Evolutionary conservation across 495 filamentous ascomycete species (phyloP).

Genomic region (Hypoxylon subgilvum): DNA sequence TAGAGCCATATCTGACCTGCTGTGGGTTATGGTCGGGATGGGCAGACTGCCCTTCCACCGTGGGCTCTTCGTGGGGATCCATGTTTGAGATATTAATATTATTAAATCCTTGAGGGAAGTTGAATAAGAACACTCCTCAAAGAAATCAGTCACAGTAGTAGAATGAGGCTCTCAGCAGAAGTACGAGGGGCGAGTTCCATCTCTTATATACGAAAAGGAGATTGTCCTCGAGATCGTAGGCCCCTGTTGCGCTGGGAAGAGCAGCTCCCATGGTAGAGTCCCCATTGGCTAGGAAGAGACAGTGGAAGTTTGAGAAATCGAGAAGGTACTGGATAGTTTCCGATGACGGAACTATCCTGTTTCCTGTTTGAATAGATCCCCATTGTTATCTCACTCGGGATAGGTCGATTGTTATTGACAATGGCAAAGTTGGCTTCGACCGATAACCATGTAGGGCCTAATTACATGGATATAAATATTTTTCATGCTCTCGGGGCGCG

Average conservation of each 20-base stretch:
- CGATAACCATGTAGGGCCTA: conserved; percentile 22
- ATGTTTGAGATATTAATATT: conserved; percentile 20
- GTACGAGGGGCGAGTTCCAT: conserved; percentile 23
- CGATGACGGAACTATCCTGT: conserved; percentile 31
- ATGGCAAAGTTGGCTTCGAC: conserved; percentile 13
- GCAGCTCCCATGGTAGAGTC: background rate
- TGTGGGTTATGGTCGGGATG: background rate
- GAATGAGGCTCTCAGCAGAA: conserved; percentile 7
- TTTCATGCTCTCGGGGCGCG: conserved; percentile 14
- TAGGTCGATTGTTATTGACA: conserved; percentile 12
- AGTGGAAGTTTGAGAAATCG: conserved; percentile 14
- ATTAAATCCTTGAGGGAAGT: conserved; percentile 10
- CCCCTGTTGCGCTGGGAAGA: background rate
- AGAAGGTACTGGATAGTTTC: conserved; percentile 28
- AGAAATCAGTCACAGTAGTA: background rate
- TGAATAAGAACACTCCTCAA: conserved; percentile 4
- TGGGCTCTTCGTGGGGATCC: conserved; percentile 18
- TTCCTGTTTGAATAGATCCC: conserved; percentile 27
- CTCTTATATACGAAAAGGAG: conserved; percentile 28
- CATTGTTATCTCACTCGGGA: conserved; percentile 27
- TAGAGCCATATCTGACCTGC: conserved; percentile 19
- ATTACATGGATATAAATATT: conserved; percentile 5
- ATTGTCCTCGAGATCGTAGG: conserved; percentile 8
- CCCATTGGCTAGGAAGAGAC: conserved; percentile 18
- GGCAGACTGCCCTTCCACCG: conserved; percentile 6